Evolutionary conservation across 2,329 filamentous ascomycete species (phyloP).

Genomic region (Aspergillus sp.): DNA sequence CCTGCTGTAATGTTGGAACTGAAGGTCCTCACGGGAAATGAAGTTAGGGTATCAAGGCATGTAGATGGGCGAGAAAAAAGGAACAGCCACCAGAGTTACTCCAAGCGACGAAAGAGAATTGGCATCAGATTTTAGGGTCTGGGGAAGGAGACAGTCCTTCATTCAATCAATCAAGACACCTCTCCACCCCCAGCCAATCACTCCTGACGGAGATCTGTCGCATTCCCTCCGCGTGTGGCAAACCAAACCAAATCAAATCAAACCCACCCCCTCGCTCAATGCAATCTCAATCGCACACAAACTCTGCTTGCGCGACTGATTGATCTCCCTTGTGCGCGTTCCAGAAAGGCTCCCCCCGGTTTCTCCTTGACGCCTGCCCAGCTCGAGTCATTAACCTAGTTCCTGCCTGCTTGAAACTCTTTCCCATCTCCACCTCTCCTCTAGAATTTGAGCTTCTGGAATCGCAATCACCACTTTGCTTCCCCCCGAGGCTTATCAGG

Average conservation of each 20-base stretch:
- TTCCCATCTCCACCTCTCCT: neutral
- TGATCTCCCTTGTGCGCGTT: neutral
- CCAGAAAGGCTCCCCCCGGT: neutral
- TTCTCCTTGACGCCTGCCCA: neutral
- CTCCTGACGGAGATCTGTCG: constrained; percentile 2
- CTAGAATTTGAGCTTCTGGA: constrained; percentile 5
- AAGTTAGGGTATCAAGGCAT: neutral
- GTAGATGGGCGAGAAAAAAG: neutral
- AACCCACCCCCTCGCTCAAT: neutral
- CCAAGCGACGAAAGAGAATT: neutral
- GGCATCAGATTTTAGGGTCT: neutral
- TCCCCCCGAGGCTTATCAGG: constrained; percentile 14
- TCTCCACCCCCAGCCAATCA: neutral
- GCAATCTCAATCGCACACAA: neutral
- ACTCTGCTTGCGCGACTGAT: neutral
- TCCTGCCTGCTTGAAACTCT: neutral
- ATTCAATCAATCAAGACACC: neutral
- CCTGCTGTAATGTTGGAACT: neutral
- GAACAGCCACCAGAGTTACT: neutral
- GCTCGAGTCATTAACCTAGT: neutral
- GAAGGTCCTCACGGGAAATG: neutral
- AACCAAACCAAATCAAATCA: neutral
- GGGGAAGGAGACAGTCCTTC: neutral
- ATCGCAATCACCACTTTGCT: neutral
- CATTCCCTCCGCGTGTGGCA: constrained; percentile 5